These are phyloP conservation scores for Tremellales sp. DNA, from an alignment of 1,284 basidiomycete genomes.

Conservation along the genomic window DNA sequence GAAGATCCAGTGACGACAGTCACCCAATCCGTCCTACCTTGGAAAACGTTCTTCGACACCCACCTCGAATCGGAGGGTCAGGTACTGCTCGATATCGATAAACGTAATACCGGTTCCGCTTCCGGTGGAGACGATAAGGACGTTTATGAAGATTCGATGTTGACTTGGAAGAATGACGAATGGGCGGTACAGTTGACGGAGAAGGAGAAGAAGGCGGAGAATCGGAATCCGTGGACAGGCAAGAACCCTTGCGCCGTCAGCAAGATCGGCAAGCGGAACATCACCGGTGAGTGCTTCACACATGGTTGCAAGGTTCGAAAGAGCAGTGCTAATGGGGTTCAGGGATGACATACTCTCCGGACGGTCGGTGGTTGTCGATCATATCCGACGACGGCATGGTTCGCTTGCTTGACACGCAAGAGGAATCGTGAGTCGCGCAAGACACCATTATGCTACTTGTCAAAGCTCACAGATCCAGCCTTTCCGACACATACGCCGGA, in stretches of 20 bases:
- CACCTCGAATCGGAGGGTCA: background rate
- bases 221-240: constrained; percentile 40
- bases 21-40: constrained; percentile 27
- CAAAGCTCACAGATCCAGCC: constrained; percentile 49
- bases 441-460: background rate
- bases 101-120: background rate
- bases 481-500: constrained; percentile 82
- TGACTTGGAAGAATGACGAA: constrained; percentile 48
- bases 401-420: constrained; percentile 76
- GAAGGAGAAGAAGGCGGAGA: constrained; percentile 27
- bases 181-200: constrained; percentile 25
- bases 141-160: constrained; percentile 20
- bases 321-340: background rate
- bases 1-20: constrained; percentile 36
- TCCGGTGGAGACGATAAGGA: constrained; percentile 1
- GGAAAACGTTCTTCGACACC: constrained; percentile 30
- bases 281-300: constrained; percentile 62
- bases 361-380: constrained; percentile 76
- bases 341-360: constrained; percentile 88
- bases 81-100: background rate
- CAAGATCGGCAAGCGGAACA: constrained; percentile 52
- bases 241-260: constrained; percentile 47
- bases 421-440: constrained; percentile 63
- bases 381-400: constrained; percentile 86
- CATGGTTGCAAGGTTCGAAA: background rate